These are phyloP conservation scores for Papiliotrema flavescens DNA, from an alignment of 1,284 basidiomycete genomes.

Conservation along the genomic window DNA sequence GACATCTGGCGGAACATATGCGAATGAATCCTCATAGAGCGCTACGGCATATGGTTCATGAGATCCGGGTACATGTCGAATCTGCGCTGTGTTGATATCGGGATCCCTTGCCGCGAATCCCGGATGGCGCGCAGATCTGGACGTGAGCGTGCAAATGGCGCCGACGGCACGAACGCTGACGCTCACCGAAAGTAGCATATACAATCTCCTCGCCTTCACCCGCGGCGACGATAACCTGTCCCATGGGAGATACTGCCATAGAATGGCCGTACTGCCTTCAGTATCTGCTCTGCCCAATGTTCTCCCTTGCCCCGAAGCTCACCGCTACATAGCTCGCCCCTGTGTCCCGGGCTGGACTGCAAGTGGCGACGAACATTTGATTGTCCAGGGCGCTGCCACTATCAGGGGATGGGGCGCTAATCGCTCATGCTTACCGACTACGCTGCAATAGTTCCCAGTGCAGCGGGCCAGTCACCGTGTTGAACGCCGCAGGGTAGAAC, in stretches of 20 bases:
- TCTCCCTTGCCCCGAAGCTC: constrained; percentile 42
- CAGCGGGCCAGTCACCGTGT: constrained; percentile 80
- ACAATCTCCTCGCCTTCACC: constrained; percentile 71
- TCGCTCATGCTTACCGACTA: too few species aligned
- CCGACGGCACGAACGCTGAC: too few species aligned
- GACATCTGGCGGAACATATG: too few species aligned
- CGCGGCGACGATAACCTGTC: constrained; percentile 65
- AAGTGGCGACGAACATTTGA: constrained; percentile 84
- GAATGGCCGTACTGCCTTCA: constrained; percentile 71
- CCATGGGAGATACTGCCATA: constrained; percentile 81
- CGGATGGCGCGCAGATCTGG: too few species aligned
- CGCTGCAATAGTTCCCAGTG: constrained; percentile 89
- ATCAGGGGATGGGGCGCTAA: too few species aligned
- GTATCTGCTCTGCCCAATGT: not conserved
- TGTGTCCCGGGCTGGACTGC: constrained; percentile 80
- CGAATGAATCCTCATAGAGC: too few species aligned
- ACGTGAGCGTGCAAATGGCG: too few species aligned
- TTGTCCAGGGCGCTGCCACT: constrained; percentile 81
- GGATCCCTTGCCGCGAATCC: too few species aligned
- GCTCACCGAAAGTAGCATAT: constrained; percentile 69
- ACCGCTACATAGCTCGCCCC: constrained; percentile 59
- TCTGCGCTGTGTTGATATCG: too few species aligned
- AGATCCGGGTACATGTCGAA: too few species aligned
- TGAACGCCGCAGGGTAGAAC: constrained; percentile 85
- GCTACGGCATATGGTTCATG: too few species aligned